Conservation (phyloP, 352 stramenopile species). For the Phytophthora constricta region DNA sequence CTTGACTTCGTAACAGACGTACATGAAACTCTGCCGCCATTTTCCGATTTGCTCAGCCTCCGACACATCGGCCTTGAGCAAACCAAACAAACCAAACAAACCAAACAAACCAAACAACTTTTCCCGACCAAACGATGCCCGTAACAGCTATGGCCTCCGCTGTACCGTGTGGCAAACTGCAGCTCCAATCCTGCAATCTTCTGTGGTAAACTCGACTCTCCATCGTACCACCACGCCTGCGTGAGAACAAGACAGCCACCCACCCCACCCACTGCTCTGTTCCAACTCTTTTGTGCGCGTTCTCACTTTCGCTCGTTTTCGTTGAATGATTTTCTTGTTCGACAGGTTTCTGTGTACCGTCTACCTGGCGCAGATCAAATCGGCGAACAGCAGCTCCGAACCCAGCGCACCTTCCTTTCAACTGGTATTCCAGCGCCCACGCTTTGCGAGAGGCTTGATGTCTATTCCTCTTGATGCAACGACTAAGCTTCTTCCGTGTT, state of each 20-base stretch:
- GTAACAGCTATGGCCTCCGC: not conserved
- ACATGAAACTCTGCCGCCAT: not conserved
- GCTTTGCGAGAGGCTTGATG: not conserved
- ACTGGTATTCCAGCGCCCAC: not conserved
- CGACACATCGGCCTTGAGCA: too few species aligned
- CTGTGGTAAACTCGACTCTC: not conserved
- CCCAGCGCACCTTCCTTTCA: not conserved
- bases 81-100: too few species aligned
- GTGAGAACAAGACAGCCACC: not conserved
- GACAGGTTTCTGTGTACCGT: not conserved
- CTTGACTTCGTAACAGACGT: not conserved
- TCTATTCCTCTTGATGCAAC: not conserved
- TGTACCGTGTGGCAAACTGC: not conserved
- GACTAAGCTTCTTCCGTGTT: not conserved
- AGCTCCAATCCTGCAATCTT: not conserved
- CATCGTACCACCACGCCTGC: not conserved
- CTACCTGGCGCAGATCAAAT: not conserved
- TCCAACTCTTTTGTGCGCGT: not conserved
- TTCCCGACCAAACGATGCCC: not conserved
- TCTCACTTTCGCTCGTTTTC: too few species aligned
- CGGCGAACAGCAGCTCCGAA: not conserved
- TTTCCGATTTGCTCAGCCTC: not conserved
- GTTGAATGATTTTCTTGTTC: not conserved
- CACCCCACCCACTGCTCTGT: not conserved
- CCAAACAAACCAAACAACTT: too few species aligned